Conservation (phyloP, 768 basidiomycete genomes). For the Chalciporus piperatus region DNA sequence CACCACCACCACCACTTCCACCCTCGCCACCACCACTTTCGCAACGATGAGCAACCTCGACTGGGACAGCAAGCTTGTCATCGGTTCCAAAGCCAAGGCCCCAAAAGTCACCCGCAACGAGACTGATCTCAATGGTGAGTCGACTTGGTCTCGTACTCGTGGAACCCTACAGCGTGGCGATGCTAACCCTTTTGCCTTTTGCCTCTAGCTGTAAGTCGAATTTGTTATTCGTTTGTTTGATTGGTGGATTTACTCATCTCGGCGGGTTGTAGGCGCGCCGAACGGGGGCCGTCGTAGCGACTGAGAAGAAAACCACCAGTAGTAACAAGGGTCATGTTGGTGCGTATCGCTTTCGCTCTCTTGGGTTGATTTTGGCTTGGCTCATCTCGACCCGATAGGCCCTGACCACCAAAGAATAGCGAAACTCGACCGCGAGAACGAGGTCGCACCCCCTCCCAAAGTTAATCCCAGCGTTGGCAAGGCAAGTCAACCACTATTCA, state of each 20-base stretch:
- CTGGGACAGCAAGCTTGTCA: slow-evolving; percentile 72
- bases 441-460: slow-evolving; percentile 89
- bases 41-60: slow-evolving; percentile 50
- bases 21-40: background rate
- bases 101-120: slow-evolving; percentile 63
- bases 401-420: slow-evolving; percentile 93
- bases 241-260: slow-evolving; percentile 5
- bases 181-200: slow-evolving; percentile 14
- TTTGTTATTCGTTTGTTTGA: background rate
- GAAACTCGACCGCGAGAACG: slow-evolving; percentile 93
- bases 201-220: slow-evolving; percentile 49
- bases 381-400: slow-evolving; percentile 42
- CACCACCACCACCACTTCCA: slow-evolving; percentile 17
- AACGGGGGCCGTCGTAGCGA: slow-evolving; percentile 71
- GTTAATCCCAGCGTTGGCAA: slow-evolving; percentile 69
- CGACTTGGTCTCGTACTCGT: background rate
- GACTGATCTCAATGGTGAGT: slow-evolving; percentile 53
- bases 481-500: slow-evolving; percentile 37
- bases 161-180: background rate
- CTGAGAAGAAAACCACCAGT: slow-evolving; percentile 77
- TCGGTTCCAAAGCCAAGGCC: slow-evolving; percentile 63
- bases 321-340: slow-evolving; percentile 77
- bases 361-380: background rate
- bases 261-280: slow-evolving; percentile 58
- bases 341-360: slow-evolving; percentile 28